Evolutionary conservation across 2,329 filamentous ascomycete species (phyloP), one percentile per base, ranked within the genome.

Genomic region (Blumeria graminis): DNA sequence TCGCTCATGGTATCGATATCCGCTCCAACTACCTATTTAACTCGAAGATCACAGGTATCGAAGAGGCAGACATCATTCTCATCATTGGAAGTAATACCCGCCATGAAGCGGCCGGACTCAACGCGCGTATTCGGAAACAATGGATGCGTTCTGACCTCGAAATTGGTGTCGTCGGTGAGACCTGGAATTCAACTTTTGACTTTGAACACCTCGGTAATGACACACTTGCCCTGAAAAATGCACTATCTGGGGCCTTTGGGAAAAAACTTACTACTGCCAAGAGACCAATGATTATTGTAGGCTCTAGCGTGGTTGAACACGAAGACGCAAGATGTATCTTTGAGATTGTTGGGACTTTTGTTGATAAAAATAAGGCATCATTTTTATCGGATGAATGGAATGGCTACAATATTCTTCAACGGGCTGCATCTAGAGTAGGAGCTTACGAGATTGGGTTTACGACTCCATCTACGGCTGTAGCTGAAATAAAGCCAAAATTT

Each of bases 1-100:
- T 95, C 60, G 85, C 90, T 38, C 92, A 98, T 71, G 92, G 92
- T 69, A 73, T 95, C 60, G 92, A 98, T 65, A 78, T 96, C 58
- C 86, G 90, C 61, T 86, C 88, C 58, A 98, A 92, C 74, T 98
- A 93, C 71, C 76, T 87, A 48, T 95, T 98, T 77, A 98, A 98
- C 77, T 94, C 89, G 39, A 86, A 77, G 69, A 94, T 98, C 66
- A 84, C 80, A 69, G 92, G 88, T 65, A 85, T 96, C 39, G 92
- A 98, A 71, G 86, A 94, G 66, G 87, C 90, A 16, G 92, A 96
- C 71, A 80, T 77, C 63, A 86, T 98, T 58, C 81, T 98, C 56
- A 81, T 98, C 58, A 79, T 98, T 61, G 92, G 90, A 62, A 95
- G 86, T 68, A 98, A 98, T 74, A 85, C 92, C 43, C 81, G 92